Evolutionary conservation across 2,329 filamentous ascomycete species (phyloP).

Genomic region (Ophiobolus disseminans): DNA sequence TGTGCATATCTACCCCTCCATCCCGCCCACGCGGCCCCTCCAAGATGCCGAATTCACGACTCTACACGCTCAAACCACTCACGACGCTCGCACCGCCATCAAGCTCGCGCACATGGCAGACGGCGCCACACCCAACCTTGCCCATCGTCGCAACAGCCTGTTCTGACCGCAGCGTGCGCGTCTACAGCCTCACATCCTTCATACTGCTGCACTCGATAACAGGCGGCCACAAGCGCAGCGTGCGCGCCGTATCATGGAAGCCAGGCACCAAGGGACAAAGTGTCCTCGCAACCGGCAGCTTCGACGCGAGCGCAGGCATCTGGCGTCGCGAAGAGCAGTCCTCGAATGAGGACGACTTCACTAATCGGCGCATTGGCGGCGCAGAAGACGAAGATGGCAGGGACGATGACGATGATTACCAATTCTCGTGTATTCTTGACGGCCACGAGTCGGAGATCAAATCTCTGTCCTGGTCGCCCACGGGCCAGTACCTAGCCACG

Average conservation of each 20-base stretch:
- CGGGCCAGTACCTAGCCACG: conserved; percentile 81
- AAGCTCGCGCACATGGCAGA: conserved; percentile 78
- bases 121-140: conserved; percentile 82
- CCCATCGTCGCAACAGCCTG: conserved; percentile 90
- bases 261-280: conserved; percentile 67
- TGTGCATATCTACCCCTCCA: not conserved
- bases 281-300: conserved; percentile 89
- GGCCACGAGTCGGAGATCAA: conserved; percentile 96
- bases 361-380: conserved; percentile 17
- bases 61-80: conserved; percentile 50
- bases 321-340: conserved; percentile 73
- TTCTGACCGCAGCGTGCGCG: conserved; percentile 81
- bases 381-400: conserved; percentile 50
- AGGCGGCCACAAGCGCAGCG: conserved; percentile 88
- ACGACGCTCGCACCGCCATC: conserved; percentile 62
- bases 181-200: conserved; percentile 86
- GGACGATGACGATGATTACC: conserved; percentile 78
- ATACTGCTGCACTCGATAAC: conserved; percentile 79
- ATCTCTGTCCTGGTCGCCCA: conserved; percentile 74
- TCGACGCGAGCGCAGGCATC: conserved; percentile 85
- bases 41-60: conserved; percentile 23
- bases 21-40: conserved; percentile 9
- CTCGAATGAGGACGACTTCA: conserved; percentile 36
- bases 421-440: conserved; percentile 89
- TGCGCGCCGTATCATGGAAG: conserved; percentile 90